These are phyloP conservation scores for Lobosporangium transversale DNA, from an alignment of 192 early-diverging fungal species.

Conservation along the genomic window DNA sequence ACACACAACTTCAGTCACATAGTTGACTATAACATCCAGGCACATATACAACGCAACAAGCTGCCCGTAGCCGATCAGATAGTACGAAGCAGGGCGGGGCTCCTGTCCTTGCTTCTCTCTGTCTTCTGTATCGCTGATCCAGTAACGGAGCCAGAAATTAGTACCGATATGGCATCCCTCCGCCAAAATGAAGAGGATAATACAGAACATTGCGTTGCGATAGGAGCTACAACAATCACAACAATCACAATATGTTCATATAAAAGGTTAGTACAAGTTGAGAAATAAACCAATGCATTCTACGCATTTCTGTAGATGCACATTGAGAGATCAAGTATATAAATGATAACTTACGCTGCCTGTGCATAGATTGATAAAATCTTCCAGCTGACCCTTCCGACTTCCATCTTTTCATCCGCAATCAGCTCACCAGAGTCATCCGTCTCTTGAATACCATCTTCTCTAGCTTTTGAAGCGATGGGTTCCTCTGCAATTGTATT, in stretches of 20 bases:
- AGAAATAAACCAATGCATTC: too few relatives aligned
- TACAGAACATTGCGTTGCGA: conserved; percentile 15
- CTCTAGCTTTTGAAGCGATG: background rate
- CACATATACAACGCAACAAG: conserved; percentile 18
- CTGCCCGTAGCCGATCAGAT: conserved; percentile 21
- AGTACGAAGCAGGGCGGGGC: conserved; percentile 19
- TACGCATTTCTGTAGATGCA: too few relatives aligned
- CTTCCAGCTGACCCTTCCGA: conserved; percentile 78
- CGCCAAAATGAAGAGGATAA: conserved; percentile 13
- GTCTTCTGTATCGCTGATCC: conserved; percentile 17
- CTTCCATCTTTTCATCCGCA: conserved; percentile 79
- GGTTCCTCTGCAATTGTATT: conserved; percentile 12
- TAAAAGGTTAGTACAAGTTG: too few relatives aligned
- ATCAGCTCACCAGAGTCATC: conserved; percentile 63
- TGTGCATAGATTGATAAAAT: conserved; percentile 81
- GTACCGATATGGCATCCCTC: conserved; percentile 22
- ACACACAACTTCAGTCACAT: conserved; percentile 24
- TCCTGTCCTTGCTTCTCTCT: conserved; percentile 12
- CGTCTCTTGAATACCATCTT: background rate
- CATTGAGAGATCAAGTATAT: too few relatives aligned
- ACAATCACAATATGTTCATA: too few relatives aligned
- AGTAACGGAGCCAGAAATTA: conserved; percentile 40
- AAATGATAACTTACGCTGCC: conserved; percentile 51
- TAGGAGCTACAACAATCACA: conserved; percentile 7
- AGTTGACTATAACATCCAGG: conserved; percentile 23